These are phyloP conservation scores for Melastoma malabathricum DNA, from an alignment of 345 rosid species.

Conservation along the genomic window DNA sequence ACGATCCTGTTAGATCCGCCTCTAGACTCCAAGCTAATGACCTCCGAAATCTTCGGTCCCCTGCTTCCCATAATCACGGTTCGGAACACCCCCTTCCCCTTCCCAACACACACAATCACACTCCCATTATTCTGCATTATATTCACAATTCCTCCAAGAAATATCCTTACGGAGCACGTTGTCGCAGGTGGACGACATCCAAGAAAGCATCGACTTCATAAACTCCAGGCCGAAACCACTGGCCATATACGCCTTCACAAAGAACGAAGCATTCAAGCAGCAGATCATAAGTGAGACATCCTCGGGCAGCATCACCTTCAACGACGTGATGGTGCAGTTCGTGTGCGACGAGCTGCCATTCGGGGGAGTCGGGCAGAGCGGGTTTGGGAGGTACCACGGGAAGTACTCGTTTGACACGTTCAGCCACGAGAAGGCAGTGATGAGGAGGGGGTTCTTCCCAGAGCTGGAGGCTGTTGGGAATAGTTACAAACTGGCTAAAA, in stretches of 20 bases:
- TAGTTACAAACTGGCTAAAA: too few relatives aligned
- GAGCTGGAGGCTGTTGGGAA: too few relatives aligned
- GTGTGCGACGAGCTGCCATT: slow-evolving; percentile 58
- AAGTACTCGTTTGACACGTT: slow-evolving; percentile 81
- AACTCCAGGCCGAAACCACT: slow-evolving; percentile 49
- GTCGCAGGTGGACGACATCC: slow-evolving; percentile 33
- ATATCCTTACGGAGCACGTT: background rate
- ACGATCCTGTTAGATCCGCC: slow-evolving; percentile 56
- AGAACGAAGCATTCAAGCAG: slow-evolving; percentile 43
- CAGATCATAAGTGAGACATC: slow-evolving; percentile 51
- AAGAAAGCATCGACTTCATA: slow-evolving; percentile 41
- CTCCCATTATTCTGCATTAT: too few relatives aligned
- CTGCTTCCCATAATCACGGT: slow-evolving; percentile 60
- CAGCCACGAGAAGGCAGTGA: slow-evolving; percentile 77
- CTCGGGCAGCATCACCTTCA: slow-evolving; percentile 64
- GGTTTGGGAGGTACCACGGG: slow-evolving; percentile 83
- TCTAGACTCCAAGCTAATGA: slow-evolving; percentile 50
- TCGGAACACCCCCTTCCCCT: slow-evolving; percentile 1
- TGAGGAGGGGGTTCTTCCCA: slow-evolving; percentile 44
- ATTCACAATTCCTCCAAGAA: too few relatives aligned
- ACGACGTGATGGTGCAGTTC: slow-evolving; percentile 63
- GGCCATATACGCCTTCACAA: slow-evolving; percentile 44
- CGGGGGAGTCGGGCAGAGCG: slow-evolving; percentile 84
- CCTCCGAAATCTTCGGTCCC: slow-evolving; percentile 53
- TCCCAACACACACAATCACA: too few relatives aligned